Evolutionary conservation across 345 rosid genomes (phyloP), one percentile per base, ranked within the genome.

Genomic region (Citrus sp.): DNA sequence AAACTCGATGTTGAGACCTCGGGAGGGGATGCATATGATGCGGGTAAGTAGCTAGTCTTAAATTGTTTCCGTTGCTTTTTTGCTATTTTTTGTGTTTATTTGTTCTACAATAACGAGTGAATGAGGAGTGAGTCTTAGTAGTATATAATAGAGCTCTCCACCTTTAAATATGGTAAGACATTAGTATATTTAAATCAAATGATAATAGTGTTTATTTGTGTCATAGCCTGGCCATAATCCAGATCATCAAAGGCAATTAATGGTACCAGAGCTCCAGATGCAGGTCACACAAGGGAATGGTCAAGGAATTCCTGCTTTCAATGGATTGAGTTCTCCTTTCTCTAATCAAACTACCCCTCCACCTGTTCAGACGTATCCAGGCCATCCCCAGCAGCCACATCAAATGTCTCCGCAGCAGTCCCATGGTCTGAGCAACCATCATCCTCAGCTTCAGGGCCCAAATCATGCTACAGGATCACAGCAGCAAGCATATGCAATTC

Each of bases 301-400:
- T 80, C 95, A 85, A 71, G 95, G 91, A 76, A 78, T 87, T 84
- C 87, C 94, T 72, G 89, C 91, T 81, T 92, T 90, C 80, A 88
- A 85, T 84, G 92, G 91, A 51, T 54, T 92, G 83, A 91, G 88
- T 82, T 81, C 97, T 82, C 86, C 89, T 65, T 92, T 91, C 81
- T 84, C 95, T 68, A 92, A 88, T 83, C 97, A 88, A 89, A 86
- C 93, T 35, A 84, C 90, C 42, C 70, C 93, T 25, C 73, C 93
- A 67, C 83, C 92, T 78, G 88, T 80, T 83, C 94, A 91, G 88
- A 76, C 90, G 9, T 93, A 87, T 83, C 83, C 89, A 61, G 92
- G 87, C 78, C 98, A 92, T 88, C 77, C 90, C 70, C 93, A 92
- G 86, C 92, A 86, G 82, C 93, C 79, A 65, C 98, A 90, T 78